Conservation (phyloP, 225 moss, liverwort and hornwort species). For the Neckera pumila region DNA sequence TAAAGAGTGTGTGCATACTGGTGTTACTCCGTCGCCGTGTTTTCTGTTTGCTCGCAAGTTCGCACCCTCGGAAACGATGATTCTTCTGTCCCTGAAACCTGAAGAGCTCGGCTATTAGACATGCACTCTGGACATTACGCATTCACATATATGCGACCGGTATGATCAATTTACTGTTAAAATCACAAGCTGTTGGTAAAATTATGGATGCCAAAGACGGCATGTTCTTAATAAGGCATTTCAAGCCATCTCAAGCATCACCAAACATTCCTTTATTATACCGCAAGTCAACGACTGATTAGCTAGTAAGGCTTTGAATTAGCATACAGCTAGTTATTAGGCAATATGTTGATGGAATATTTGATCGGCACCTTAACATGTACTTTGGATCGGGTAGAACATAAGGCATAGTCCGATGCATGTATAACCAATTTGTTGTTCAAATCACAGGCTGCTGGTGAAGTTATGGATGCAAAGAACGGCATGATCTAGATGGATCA, state of each 20-base stretch:
- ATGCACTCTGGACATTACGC: background rate
- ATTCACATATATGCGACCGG: background rate
- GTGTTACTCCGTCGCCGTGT: slow-evolving; percentile 11
- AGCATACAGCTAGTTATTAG: background rate
- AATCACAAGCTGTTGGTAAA: background rate
- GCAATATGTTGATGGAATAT: background rate
- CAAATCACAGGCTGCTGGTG: background rate
- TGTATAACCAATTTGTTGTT: background rate
- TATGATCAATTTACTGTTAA: background rate
- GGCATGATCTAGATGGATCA: background rate
- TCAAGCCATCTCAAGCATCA: background rate
- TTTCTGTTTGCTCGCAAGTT: slow-evolving; percentile 51
- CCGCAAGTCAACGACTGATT: background rate
- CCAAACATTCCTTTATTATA: background rate
- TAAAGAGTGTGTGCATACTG: background rate
- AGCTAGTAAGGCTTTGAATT: background rate
- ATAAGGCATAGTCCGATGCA: background rate
- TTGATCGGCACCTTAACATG: background rate
- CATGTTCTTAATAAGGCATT: background rate
- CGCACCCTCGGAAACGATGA: background rate
- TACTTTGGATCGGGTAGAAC: background rate
- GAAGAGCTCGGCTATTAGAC: slow-evolving; percentile 12
- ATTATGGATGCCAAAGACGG: background rate
- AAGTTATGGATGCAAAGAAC: background rate
- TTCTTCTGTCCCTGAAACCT: background rate